Percentiles rank a stretch among this genome's conserved stretches.
Evolutionary conservation across 331 rosid species (phyloP).

Genomic region (Arachis monticola): DNA sequence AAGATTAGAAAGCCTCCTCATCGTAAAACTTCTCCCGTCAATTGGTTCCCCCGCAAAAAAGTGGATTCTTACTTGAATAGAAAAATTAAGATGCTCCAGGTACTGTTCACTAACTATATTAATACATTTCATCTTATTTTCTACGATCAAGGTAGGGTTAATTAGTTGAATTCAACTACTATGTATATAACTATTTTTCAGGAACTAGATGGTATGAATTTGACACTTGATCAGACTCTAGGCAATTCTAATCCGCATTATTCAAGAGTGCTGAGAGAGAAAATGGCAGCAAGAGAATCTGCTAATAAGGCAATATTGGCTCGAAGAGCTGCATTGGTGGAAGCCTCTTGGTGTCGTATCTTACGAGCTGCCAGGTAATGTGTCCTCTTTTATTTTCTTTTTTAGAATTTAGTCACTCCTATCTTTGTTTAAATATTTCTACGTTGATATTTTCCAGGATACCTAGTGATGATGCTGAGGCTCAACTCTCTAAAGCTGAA

Average conservation of each 20-base stretch:
- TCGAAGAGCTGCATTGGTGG: slow-evolving; percentile 86
- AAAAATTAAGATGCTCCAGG: slow-evolving; percentile 96
- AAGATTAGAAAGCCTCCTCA: slow-evolving; percentile 82
- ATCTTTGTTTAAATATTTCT: not conserved
- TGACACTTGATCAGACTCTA: slow-evolving; percentile 88
- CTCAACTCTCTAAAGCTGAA: slow-evolving; percentile 64
- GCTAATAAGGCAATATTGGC: slow-evolving; percentile 82
- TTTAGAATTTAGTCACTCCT: not conserved
- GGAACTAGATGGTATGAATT: slow-evolving; percentile 86
- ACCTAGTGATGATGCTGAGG: slow-evolving; percentile 79
- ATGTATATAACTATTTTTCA: slow-evolving; percentile 36
- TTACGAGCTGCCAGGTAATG: slow-evolving; percentile 79
- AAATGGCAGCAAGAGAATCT: slow-evolving; percentile 93
- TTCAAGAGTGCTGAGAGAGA: slow-evolving; percentile 79
- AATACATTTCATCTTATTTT: not conserved
- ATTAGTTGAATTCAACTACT: not conserved
- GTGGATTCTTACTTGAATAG: slow-evolving; percentile 85
- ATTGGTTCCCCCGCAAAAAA: slow-evolving; percentile 92
- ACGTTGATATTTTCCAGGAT: slow-evolving; percentile 59
- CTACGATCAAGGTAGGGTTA: slow-evolving; percentile 1
- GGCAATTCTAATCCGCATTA: slow-evolving; percentile 92
- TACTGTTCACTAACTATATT: slow-evolving; percentile 19
- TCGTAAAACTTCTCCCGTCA: slow-evolving; percentile 80
- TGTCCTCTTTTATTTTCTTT: not conserved
- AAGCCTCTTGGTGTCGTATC: slow-evolving; percentile 97